phyloP scores from a whole-genome alignment of 2,329 filamentous ascomycete genomes.

The Penicillium sp. region DNA sequence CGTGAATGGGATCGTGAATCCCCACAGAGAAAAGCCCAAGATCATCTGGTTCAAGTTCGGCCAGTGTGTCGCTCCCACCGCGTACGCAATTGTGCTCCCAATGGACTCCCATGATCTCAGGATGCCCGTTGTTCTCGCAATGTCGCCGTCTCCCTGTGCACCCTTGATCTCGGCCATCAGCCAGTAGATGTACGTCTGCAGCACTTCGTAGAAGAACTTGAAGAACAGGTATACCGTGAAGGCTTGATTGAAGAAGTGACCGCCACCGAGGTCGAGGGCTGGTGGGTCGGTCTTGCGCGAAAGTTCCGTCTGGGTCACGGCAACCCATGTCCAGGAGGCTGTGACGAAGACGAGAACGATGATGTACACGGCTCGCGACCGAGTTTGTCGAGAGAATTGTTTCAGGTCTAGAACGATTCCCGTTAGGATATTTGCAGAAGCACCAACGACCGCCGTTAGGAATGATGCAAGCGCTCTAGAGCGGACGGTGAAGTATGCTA shows the following conservation, averaged over 20 bases:
- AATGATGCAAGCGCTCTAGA: slow-evolving; percentile 14
- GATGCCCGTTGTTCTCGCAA: slow-evolving; percentile 13
- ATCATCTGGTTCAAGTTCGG: slow-evolving; percentile 15
- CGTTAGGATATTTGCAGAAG: slow-evolving; percentile 9
- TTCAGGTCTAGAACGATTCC: slow-evolving; percentile 12
- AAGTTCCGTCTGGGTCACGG: slow-evolving; percentile 4
- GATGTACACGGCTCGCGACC: slow-evolving; percentile 7
- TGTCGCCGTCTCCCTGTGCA: slow-evolving; percentile 12
- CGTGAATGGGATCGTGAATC: slow-evolving; percentile 11
- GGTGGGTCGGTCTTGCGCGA: slow-evolving; percentile 10
- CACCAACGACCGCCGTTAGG: slow-evolving; percentile 14
- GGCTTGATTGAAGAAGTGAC: slow-evolving; percentile 10
- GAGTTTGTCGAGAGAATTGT: slow-evolving; percentile 2
- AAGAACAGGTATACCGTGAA: slow-evolving; percentile 17
- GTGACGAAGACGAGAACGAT: slow-evolving; percentile 14
- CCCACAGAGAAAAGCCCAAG: slow-evolving; percentile 12
- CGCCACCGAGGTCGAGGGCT: slow-evolving; percentile 10
- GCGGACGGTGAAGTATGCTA: slow-evolving; percentile 15
- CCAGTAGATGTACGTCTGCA: slow-evolving; percentile 19
- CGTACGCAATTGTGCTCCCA: slow-evolving; percentile 16
- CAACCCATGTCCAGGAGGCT: slow-evolving; percentile 10
- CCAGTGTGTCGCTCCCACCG: slow-evolving; percentile 16
- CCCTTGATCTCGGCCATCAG: slow-evolving; percentile 18
- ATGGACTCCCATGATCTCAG: slow-evolving; percentile 16
- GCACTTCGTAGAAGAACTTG: slow-evolving; percentile 16